A percentile compares a stretch with the other conserved stretches of the same genome.
Conservation (phyloP, 768 basidiomycete species). For the Thelephora aurantiotincta region DNA sequence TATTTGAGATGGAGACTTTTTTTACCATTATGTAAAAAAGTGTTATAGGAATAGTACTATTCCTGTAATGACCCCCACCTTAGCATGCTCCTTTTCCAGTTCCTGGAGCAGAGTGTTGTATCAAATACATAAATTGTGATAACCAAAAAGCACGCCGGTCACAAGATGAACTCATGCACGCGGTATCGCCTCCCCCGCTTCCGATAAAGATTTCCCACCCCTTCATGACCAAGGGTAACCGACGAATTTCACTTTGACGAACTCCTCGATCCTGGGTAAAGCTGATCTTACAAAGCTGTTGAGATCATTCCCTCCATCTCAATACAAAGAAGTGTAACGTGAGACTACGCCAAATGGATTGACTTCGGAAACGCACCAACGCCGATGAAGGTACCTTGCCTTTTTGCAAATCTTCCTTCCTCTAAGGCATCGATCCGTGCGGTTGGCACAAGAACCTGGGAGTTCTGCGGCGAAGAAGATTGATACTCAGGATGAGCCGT, state of each 20-base stretch:
- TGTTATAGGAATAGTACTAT: too few relatives aligned
- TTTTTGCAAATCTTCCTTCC: not conserved
- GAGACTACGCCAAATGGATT: not conserved
- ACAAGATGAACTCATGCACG: too few relatives aligned
- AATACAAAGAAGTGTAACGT: not conserved
- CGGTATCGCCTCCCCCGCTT: too few relatives aligned
- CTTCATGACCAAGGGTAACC: too few relatives aligned
- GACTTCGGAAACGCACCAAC: not conserved
- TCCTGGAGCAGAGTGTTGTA: too few relatives aligned
- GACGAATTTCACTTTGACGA: not conserved
- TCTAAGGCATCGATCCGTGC: not conserved
- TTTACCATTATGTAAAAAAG: too few relatives aligned
- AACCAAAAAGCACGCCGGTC: too few relatives aligned
- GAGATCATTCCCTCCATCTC: not conserved
- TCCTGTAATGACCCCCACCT: too few relatives aligned
- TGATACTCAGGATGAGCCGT: not conserved
- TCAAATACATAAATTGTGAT: too few relatives aligned
- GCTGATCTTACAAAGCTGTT: not conserved
- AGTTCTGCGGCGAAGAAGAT: not conserved
- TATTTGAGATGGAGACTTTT: too few relatives aligned
- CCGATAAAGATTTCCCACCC: too few relatives aligned
- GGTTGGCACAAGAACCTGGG: not conserved
- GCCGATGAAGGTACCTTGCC: not conserved
- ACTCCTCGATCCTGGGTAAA: not conserved
- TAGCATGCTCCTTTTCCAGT: too few relatives aligned